These are phyloP conservation scores for Bremia lactucae DNA, from an alignment of 352 stramenopile genomes.

Conservation along the genomic window DNA sequence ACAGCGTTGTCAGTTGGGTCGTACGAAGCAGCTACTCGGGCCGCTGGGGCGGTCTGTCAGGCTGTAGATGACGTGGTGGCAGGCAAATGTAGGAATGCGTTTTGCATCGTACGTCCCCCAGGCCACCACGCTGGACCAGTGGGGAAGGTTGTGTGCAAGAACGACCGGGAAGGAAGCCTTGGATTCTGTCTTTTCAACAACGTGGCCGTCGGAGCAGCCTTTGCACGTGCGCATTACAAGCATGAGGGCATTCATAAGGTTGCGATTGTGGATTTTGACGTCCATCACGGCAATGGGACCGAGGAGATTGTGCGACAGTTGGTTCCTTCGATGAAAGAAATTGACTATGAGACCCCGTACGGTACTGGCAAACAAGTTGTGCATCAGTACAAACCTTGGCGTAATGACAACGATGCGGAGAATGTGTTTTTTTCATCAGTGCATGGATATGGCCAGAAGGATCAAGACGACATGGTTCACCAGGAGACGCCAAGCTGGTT, in stretches of 20 bases:
- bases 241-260: slow-evolving; percentile 87
- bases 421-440: slow-evolving; percentile 95
- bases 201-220: slow-evolving; percentile 93
- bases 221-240: slow-evolving; percentile 90
- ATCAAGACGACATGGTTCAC: slow-evolving; percentile 27
- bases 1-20: slow-evolving; percentile 72
- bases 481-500: slow-evolving; percentile 51
- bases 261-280: slow-evolving; percentile 97
- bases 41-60: slow-evolving; percentile 75
- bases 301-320: slow-evolving; percentile 92
- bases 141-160: slow-evolving; percentile 88
- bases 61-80: slow-evolving; percentile 79
- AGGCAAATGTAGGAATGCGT: slow-evolving; percentile 89
- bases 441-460: slow-evolving; percentile 68
- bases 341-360: slow-evolving; percentile 85
- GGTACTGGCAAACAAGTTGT: slow-evolving; percentile 74
- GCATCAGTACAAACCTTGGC: slow-evolving; percentile 92
- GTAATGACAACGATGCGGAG: slow-evolving; percentile 88
- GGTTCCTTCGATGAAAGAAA: slow-evolving; percentile 74
- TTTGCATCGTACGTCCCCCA: slow-evolving; percentile 93
- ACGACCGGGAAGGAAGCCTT: slow-evolving; percentile 81
- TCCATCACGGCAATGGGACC: slow-evolving; percentile 97
- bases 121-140: slow-evolving; percentile 94
- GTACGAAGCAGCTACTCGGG: slow-evolving; percentile 62
- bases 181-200: slow-evolving; percentile 99